Conservation (phyloP, 2,329 filamentous ascomycete species). For the Chalara sp. region DNA sequence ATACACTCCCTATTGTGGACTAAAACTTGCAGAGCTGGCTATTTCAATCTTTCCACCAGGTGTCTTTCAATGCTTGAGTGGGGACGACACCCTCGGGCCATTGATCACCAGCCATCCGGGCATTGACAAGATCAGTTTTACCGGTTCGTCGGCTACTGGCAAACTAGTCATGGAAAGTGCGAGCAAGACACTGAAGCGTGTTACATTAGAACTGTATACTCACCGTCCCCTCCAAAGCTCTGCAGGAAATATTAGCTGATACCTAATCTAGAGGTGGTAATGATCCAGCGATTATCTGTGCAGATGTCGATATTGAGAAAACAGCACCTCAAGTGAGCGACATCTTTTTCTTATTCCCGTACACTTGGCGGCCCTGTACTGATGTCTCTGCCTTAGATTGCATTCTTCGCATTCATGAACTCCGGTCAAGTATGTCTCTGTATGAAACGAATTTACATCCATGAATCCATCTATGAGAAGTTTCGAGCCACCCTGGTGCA, state of each 20-base stretch:
- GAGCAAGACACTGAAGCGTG: conserved; percentile 44
- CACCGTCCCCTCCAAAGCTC: background rate
- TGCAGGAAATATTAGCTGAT: background rate
- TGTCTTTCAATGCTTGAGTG: conserved; percentile 47
- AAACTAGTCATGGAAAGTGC: conserved; percentile 41
- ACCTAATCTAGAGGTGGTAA: conserved; percentile 37
- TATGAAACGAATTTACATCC: conserved; percentile 53
- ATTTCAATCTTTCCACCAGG: conserved; percentile 42
- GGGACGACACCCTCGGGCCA: conserved; percentile 46
- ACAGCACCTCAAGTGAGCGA: conserved; percentile 30
- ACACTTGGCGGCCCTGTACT: too few relatives aligned
- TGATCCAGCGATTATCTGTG: conserved; percentile 44
- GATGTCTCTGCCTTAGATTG: too few relatives aligned
- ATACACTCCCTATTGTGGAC: conserved; percentile 43
- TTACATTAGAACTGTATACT: conserved; percentile 39
- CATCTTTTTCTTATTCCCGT: too few relatives aligned
- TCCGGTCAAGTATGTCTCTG: conserved; percentile 48
- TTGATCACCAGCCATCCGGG: conserved; percentile 43
- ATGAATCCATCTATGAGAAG: conserved; percentile 49
- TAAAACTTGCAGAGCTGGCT: conserved; percentile 45
- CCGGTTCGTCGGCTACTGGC: conserved; percentile 44
- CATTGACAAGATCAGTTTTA: conserved; percentile 51
- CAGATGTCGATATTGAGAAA: conserved; percentile 41
- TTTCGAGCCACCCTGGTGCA: conserved; percentile 42
- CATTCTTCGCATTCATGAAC: conserved; percentile 39